These are phyloP conservation scores for Yamadazyma aaseri DNA, from an alignment of 1,139 yeast species.

Conservation along the genomic window DNA sequence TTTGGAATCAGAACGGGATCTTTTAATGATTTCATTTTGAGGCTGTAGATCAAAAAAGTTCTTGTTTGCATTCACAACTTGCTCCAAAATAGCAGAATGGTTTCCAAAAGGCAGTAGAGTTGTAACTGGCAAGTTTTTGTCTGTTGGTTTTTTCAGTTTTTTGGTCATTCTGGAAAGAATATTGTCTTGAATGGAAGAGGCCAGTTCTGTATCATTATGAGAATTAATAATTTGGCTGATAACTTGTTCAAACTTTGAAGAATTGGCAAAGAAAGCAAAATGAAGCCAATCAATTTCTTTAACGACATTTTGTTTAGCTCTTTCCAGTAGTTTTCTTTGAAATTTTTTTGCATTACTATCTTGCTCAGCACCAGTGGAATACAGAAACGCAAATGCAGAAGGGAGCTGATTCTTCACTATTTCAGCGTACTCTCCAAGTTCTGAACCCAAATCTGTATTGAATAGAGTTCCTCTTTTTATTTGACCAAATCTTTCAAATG, in stretches of 20 bases:
- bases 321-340: constrained; percentile 12
- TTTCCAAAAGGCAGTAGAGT: constrained; percentile 16
- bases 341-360: neutral
- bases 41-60: constrained; percentile 5
- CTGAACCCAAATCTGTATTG: constrained; percentile 14
- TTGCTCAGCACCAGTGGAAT: constrained; percentile 1
- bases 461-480: constrained; percentile 26
- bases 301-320: constrained; percentile 27
- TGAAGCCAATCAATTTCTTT: constrained; percentile 61
- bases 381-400: constrained; percentile 10
- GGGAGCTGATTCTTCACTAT: constrained; percentile 6
- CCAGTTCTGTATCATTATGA: constrained; percentile 1
- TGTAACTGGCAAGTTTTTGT: constrained; percentile 8
- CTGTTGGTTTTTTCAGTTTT: constrained; percentile 2
- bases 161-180: constrained; percentile 11
- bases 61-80: constrained; percentile 12
- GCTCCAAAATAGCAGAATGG: constrained; percentile 13
- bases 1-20: constrained; percentile 9
- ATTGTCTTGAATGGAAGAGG: constrained; percentile 4
- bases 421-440: constrained; percentile 5
- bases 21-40: neutral
- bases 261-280: constrained; percentile 58
- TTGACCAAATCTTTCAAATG: constrained; percentile 54
- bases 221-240: constrained; percentile 22
- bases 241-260: constrained; percentile 25